Evolutionary conservation across 306 rosid species (phyloP).

Genomic region (Sesbania bispinosa): DNA sequence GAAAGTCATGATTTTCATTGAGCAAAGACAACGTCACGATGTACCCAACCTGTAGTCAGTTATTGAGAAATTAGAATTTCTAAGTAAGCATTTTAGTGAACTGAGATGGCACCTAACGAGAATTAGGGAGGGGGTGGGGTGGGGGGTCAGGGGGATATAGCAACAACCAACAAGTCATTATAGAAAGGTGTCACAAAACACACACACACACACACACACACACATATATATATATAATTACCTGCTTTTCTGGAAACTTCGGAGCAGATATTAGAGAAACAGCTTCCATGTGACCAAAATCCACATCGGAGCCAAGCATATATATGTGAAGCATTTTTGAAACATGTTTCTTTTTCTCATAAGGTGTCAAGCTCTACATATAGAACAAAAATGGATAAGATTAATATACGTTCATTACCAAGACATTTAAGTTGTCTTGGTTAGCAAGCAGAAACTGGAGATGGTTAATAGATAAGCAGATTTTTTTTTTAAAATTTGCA

Average conservation of each 20-base stretch:
- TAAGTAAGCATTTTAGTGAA: background rate
- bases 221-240: no score
- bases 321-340: slow-evolving; percentile 81
- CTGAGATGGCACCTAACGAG: background rate
- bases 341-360: slow-evolving; percentile 81
- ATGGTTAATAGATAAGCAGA: background rate
- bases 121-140: background rate
- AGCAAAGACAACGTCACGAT: slow-evolving; percentile 72
- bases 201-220: no score
- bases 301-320: slow-evolving; percentile 82
- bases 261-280: slow-evolving; percentile 87
- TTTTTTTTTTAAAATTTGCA: background rate
- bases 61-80: slow-evolving; percentile 16
- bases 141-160: no score
- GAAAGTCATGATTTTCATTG: slow-evolving; percentile 79
- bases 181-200: background rate
- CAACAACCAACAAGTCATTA: background rate
- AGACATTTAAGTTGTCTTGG: background rate
- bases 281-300: slow-evolving; percentile 89
- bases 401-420: no score
- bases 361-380: slow-evolving; percentile 62
- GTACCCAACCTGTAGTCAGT: slow-evolving; percentile 71
- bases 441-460: background rate
- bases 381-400: background rate
- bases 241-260: slow-evolving; percentile 85